Evolutionary conservation across 495 filamentous ascomycete genomes (phyloP).

Genomic region (Articulospora tetracladia): DNA sequence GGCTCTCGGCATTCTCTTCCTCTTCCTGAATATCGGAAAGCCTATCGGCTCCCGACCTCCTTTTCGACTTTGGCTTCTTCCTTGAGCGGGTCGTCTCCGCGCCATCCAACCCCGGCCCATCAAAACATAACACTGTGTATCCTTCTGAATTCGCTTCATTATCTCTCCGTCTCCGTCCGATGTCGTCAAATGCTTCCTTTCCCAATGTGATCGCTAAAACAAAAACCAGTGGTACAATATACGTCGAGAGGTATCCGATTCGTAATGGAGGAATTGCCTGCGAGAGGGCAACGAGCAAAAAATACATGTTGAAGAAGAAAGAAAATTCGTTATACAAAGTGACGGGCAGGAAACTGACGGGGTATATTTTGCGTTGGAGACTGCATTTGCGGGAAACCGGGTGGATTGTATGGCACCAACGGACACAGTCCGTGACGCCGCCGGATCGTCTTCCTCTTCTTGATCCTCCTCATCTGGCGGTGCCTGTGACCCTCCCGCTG

Average conservation of each 20-base stretch:
- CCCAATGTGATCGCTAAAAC: constrained; percentile 88
- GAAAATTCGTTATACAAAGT: constrained; percentile 98
- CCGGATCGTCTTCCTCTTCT: constrained; percentile 49
- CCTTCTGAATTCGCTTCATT: constrained; percentile 91
- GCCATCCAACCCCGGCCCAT: constrained; percentile 33
- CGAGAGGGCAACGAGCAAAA: constrained; percentile 88
- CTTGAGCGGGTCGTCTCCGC: constrained; percentile 27
- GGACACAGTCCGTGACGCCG: constrained; percentile 44
- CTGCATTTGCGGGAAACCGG: constrained; percentile 74
- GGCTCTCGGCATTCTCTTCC: constrained; percentile 27
- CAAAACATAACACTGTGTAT: constrained; percentile 76
- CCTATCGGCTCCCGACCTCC: constrained; percentile 31
- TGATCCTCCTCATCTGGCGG: constrained; percentile 31
- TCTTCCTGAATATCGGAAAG: constrained; percentile 35
- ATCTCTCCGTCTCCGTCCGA: constrained; percentile 78
- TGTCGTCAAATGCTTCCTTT: constrained; percentile 95
- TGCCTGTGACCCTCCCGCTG: constrained; percentile 18
- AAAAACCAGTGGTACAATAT: constrained; percentile 88
- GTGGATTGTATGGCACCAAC: constrained; percentile 46
- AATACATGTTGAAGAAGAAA: constrained; percentile 99
- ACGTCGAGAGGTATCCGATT: constrained; percentile 93
- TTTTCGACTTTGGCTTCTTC: constrained; percentile 31
- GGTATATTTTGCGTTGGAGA: constrained; percentile 99
- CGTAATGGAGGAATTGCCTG: constrained; percentile 85
- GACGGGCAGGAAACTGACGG: constrained; percentile 87